Evolutionary conservation across 2,329 filamentous ascomycete species (phyloP), one percentile per base, ranked within the genome.

Genomic region (Colletotrichum orchidophilum): DNA sequence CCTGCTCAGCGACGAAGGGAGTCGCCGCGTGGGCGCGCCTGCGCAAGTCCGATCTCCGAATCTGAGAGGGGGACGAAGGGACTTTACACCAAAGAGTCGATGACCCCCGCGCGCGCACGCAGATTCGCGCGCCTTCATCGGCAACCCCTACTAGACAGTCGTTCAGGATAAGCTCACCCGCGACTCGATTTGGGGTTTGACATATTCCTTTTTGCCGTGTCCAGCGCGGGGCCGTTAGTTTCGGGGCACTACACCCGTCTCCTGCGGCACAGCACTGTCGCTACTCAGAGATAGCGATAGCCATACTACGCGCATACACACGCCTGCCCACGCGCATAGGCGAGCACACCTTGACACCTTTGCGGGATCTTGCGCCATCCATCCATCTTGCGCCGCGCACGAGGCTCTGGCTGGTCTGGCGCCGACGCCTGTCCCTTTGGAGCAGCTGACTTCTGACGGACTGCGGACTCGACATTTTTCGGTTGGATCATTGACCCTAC

Each of bases 351-450:
- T 52, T 52, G 29, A 31, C 55, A 59, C 50, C 18, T 50, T 42
- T 18, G 18, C 55, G 65, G 46, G 52, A 53, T 35, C 58, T 68
- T 26, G 58, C 68, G 46, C 52, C 52, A 68, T 63, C 18, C 53
- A 21, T 57, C 67, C 50, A 67, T 57, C 49, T 57, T 42, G 31
- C 26, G n/a, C 66, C 15, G 50, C 57, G 57, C 63, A 70, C 63
- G 57, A 52, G 39, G 55, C 54, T 65, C 55, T 61, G 35, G 63
- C 63, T 53, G 67, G 49, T 49, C 55, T 50, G 58, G 42, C 27
- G 42, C n/a, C n/a, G n/a, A 33, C 42, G 54, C 53, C 33, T 62
- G 33, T 46, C 57, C 27, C 15, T 52, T 18, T 39, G 35, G 18
- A 21, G 39, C 39, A 35, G n/a, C 35, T 46, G 54, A 29, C 24